Base-by-base conservation (phyloP, 345 rosid genomes). In the Pelargonium nanum region DNA sequence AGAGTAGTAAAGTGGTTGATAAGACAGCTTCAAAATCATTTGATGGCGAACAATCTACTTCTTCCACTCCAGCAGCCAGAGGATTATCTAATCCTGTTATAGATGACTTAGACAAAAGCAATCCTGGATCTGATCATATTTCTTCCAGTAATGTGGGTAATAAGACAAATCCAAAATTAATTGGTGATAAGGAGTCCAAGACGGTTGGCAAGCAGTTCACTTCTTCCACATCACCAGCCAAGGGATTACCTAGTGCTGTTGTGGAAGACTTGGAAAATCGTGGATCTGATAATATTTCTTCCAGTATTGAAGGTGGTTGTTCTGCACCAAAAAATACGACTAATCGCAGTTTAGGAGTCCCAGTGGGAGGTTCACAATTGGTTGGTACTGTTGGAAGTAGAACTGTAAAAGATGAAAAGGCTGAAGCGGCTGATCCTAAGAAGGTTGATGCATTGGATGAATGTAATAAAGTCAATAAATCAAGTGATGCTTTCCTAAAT, bases 401-500 rank as follows among this genome's bases (percentile, higher is more conserved):
- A 65, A 59, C 34, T 22, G n/a, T 28, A 62, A 67, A 56, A 57
- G 61, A 58, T 48, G 65, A 66, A 74, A 72, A 58, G 57, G 72
- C 61, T 20, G 65, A 57, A 71, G 53, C 25, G 22, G 1, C 44
- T 58, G 63, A 67, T 68, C 65, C 50, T 25, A 66, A 55, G 62
- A 66, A 72, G 70, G 56, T 10, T 60, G 61, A 59, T 21, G 22
- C 50, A 34, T 58, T 50, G n/a, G 69, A 56, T 30, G 59, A 50
- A 28, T 22, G 19, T 61, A 60, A 62, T 16, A 58, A 48, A 54
- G 64, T 56, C 28, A 76, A 53, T 59, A 71, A 53, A 28, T 70
- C 77, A 50, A 76, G 71, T 73, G 90, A 86, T 65, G 87, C 82
- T 68, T 76, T 79, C 73, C 68, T 91, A 67, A 86, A 80, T 80